Conservation (phyloP, 208 protist species). For the Wallacemonas collosoma region DNA sequence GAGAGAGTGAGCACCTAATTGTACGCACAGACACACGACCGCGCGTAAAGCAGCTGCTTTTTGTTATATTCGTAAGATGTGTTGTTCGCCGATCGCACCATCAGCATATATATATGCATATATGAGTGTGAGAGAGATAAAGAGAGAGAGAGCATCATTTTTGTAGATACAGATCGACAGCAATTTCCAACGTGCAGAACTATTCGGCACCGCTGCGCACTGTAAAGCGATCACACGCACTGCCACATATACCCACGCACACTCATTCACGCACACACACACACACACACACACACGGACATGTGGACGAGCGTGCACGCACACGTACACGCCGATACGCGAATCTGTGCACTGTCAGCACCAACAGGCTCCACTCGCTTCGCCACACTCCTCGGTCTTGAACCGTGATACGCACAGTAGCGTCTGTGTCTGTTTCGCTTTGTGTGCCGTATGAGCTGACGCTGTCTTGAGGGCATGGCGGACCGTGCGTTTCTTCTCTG, state of each 20-base stretch:
- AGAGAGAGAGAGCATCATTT: background rate
- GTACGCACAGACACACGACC: background rate
- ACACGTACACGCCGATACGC: background rate
- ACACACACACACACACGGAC: background rate
- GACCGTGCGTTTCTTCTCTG: background rate
- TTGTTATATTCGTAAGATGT: background rate
- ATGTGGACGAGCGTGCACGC: background rate
- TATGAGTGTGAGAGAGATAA: background rate
- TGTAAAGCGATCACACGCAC: background rate
- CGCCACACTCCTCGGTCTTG: no score
- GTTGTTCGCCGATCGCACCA: no score
- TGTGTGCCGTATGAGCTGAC: no score
- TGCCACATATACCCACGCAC: background rate
- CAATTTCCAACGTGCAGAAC: no score
- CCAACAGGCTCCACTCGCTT: no score
- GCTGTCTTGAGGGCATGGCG: no score
- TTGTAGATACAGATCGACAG: no score
- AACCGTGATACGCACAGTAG: no score
- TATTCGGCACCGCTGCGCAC: no score
- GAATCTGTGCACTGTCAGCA: no score
- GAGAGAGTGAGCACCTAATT: no score
- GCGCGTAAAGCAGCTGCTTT: background rate
- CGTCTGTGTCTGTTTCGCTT: no score
- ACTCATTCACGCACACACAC: constrained; percentile 1
- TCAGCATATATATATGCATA: background rate